Conservation (phyloP, 306 rosid species). For the Cucumis hystrix region DNA sequence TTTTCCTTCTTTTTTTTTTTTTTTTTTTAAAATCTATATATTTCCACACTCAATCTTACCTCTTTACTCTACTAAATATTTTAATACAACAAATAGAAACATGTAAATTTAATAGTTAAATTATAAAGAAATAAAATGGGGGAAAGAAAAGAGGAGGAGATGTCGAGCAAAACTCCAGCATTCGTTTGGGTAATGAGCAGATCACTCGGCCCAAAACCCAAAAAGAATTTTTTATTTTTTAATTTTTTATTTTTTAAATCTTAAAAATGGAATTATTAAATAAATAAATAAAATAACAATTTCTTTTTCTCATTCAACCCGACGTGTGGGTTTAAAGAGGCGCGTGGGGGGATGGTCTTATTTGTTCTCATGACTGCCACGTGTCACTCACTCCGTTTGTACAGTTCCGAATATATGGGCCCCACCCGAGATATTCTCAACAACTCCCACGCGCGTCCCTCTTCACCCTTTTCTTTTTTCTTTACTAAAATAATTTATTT, state of each 20-base stretch:
- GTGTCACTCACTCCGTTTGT: not conserved
- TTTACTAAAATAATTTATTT: not conserved
- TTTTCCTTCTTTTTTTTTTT: not conserved
- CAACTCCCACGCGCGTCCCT: slow-evolving; percentile 1
- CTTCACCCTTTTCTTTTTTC: not conserved
- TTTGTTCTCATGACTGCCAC: not conserved
- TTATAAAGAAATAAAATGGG: not conserved
- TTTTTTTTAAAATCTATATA: no score
- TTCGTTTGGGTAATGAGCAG: slow-evolving; percentile 20
- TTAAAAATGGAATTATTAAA: no score
- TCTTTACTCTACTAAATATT: no score
- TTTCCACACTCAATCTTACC: not conserved
- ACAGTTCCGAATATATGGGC: not conserved
- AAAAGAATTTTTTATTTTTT: not conserved
- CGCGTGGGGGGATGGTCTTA: not conserved
- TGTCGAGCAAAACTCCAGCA: slow-evolving; percentile 24
- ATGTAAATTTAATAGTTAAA: no score
- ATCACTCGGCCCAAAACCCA: not conserved
- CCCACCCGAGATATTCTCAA: slow-evolving; percentile 3
- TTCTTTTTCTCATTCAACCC: not conserved
- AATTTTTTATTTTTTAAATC: no score
- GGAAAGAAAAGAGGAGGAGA: not conserved
- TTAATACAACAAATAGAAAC: no score
- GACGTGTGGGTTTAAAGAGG: not conserved
- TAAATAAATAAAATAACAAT: not conserved